Evolutionary conservation across 192 early-diverging fungal genomes (phyloP).

Genomic region (Geosiphon pyriformis): DNA sequence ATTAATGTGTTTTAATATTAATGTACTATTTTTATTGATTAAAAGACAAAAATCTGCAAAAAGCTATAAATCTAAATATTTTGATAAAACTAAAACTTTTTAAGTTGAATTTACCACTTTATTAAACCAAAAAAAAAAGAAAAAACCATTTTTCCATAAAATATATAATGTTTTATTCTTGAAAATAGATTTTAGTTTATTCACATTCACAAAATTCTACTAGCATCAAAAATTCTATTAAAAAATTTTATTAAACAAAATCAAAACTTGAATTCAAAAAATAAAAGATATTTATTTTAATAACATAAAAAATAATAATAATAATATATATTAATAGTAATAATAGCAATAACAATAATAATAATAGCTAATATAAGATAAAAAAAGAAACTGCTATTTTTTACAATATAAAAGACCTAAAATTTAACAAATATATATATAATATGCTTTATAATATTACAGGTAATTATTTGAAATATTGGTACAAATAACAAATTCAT

Average conservation of each 20-base stretch:
- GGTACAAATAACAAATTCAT: too few species aligned
- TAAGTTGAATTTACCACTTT: not conserved
- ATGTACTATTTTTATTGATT: slow-evolving; percentile 1
- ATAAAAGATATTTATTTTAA: not conserved
- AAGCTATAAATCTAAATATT: not conserved
- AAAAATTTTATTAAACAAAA: not conserved
- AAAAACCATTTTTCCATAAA: not conserved
- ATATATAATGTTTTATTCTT: slow-evolving; percentile 2
- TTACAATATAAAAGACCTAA: slow-evolving; percentile 9
- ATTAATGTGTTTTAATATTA: slow-evolving; percentile 2
- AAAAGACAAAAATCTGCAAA: slow-evolving; percentile 5
- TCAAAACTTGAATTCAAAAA: not conserved
- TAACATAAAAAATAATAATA: not conserved
- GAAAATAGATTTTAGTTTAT: not conserved
- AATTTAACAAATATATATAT: not conserved
- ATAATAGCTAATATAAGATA: slow-evolving; percentile 2
- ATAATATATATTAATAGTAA: not conserved
- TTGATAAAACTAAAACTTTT: not conserved
- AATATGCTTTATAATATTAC: too few species aligned
- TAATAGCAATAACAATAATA: not conserved
- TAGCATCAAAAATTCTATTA: not conserved
- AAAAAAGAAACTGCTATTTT: not conserved
- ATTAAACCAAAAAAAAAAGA: slow-evolving; percentile 8
- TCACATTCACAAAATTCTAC: not conserved
- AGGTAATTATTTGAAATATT: too few species aligned